Conservation (phyloP, 1,284 basidiomycete species). For the Melampsora americana region DNA sequence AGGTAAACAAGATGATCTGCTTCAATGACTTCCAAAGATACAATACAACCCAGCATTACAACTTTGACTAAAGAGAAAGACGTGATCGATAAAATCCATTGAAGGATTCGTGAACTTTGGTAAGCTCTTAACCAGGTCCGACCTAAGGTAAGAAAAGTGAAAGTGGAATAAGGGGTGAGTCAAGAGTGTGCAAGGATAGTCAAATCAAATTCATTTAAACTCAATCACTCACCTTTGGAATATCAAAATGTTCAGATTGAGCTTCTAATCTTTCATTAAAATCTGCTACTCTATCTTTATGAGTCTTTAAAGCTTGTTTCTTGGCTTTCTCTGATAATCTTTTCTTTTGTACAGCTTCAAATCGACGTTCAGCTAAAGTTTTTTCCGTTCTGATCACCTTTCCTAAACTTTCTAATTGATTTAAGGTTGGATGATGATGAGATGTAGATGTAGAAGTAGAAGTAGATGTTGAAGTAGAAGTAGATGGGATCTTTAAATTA, state of each 20-base stretch:
- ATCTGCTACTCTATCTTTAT: conserved; percentile 91
- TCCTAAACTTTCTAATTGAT: conserved; percentile 2
- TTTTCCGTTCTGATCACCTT: conserved; percentile 35
- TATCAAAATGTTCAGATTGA: conserved; percentile 87
- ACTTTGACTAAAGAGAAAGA: background rate
- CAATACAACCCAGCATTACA: background rate
- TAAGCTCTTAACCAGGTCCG: conserved; percentile 15
- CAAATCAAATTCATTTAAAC: background rate
- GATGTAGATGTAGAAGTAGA: no score
- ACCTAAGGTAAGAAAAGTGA: background rate
- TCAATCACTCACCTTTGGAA: conserved; percentile 68
- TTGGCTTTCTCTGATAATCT: conserved; percentile 76
- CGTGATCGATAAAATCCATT: background rate
- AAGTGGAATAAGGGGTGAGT: background rate
- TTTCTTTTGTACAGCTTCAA: conserved; percentile 45
- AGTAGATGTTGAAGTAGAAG: background rate
- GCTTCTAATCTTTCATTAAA: conserved; percentile 84
- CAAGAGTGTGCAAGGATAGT: no score
- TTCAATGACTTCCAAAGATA: background rate
- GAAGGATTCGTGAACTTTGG: background rate
- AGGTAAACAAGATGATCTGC: background rate
- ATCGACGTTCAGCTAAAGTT: conserved; percentile 46
- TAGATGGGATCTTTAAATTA: background rate
- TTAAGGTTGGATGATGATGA: background rate
- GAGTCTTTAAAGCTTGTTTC: conserved; percentile 77